These are phyloP conservation scores for Quercus lobata DNA, from an alignment of 331 rosid genomes.

Conservation along the genomic window DNA sequence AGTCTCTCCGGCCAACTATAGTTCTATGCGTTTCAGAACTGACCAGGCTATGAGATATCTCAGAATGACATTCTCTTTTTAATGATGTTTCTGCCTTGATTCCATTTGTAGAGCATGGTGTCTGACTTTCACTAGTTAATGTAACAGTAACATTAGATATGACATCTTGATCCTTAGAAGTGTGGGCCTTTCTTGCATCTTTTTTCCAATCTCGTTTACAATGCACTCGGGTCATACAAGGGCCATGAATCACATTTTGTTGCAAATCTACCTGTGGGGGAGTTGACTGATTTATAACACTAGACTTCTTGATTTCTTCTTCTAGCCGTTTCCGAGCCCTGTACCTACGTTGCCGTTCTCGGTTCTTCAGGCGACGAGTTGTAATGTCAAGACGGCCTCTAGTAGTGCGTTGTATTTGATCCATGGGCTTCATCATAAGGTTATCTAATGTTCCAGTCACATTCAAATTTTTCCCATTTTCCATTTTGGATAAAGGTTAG, in stretches of 20 bases:
- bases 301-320: conserved; percentile 46
- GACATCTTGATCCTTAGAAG: conserved; percentile 29
- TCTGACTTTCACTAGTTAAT: conserved; percentile 29
- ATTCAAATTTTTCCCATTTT: conserved; percentile 39
- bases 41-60: conserved; percentile 19
- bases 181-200: conserved; percentile 70
- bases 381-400: conserved; percentile 47
- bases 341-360: conserved; percentile 89
- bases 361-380: conserved; percentile 74
- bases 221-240: conserved; percentile 33
- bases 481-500: conserved; percentile 43
- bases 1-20: conserved; percentile 57
- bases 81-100: conserved; percentile 28
- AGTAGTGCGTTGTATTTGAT: conserved; percentile 43
- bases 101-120: conserved; percentile 21
- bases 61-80: conserved; percentile 27
- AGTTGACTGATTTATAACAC: conserved; percentile 26
- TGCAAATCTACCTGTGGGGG: conserved; percentile 27
- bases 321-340: conserved; percentile 91
- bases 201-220: conserved; percentile 82
- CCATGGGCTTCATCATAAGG: conserved; percentile 43
- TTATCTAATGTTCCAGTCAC: conserved; percentile 36
- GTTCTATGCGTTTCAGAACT: conserved; percentile 34
- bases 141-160: conserved; percentile 24
- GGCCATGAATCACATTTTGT: conserved; percentile 32